A percentile compares a stretch with the other conserved stretches of the same genome.
Evolutionary conservation across 176 grass and related monocot species (phyloP).

Genomic region (Elymus sibiricus): DNA sequence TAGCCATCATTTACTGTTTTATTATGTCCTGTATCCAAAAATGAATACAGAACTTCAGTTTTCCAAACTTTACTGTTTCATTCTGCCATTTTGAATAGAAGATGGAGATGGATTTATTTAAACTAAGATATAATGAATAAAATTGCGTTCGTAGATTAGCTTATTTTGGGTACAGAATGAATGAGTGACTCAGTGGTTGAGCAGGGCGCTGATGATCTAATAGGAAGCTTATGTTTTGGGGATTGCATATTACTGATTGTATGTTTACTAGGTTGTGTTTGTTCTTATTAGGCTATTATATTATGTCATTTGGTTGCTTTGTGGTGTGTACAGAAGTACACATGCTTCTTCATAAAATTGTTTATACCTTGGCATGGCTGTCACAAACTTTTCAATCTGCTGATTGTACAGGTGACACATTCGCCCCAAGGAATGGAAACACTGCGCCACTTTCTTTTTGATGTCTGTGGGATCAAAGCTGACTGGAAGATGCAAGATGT

Average conservation of each 20-base stretch:
- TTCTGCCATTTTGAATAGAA: background rate
- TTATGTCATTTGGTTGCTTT: background rate
- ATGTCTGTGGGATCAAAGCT: conserved; percentile 64
- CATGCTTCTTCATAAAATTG: background rate
- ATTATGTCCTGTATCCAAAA: background rate
- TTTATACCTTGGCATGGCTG: background rate
- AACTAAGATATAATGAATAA: too few species aligned
- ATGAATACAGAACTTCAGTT: background rate
- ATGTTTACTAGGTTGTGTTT: background rate
- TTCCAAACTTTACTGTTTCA: background rate
- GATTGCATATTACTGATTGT: background rate
- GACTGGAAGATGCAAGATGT: conserved; percentile 95
- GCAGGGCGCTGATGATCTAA: background rate
- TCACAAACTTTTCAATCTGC: background rate
- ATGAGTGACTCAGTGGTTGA: background rate
- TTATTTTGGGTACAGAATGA: too few species aligned
- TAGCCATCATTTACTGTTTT: background rate
- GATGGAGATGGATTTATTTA: too few species aligned
- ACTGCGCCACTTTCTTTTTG: conserved; percentile 64
- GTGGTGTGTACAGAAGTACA: background rate
- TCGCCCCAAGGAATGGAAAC: conserved; percentile 87
- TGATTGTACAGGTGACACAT: conserved; percentile 65
- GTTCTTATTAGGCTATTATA: background rate
- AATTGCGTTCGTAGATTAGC: too few species aligned
- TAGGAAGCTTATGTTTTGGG: background rate